These are phyloP conservation scores for Furcasterigmium furcatum DNA, from an alignment of 2,329 filamentous ascomycete species.

Conservation along the genomic window DNA sequence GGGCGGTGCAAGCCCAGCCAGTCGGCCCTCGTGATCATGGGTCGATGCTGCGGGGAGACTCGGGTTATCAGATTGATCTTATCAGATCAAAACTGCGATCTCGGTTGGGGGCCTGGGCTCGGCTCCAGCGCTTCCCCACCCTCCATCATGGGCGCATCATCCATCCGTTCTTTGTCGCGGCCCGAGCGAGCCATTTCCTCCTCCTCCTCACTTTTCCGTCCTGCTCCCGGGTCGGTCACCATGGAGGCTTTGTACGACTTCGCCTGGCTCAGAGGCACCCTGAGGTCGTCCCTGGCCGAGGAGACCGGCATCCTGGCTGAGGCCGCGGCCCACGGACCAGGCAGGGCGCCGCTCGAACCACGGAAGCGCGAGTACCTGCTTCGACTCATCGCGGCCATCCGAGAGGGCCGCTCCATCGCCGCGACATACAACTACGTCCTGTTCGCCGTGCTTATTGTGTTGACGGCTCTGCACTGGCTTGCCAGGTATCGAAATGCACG, in stretches of 20 bases:
- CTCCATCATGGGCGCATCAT: too few species aligned
- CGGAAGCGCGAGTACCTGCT: conserved; percentile 29
- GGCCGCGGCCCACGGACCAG: neutral
- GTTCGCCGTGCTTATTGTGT: conserved; percentile 19
- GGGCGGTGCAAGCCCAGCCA: too few species aligned
- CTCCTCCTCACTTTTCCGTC: neutral
- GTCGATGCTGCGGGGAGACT: too few species aligned
- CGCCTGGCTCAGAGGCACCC: neutral
- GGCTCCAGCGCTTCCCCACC: too few species aligned
- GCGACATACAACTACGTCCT: conserved; percentile 29
- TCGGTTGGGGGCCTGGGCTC: too few species aligned
- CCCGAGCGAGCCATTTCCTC: too few species aligned
- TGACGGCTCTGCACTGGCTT: conserved; percentile 22
- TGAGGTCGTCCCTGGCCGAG: neutral
- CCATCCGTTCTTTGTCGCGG: neutral
- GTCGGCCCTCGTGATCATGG: too few species aligned
- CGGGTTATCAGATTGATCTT: too few species aligned
- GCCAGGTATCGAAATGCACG: conserved; percentile 15
- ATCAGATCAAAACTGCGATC: too few species aligned
- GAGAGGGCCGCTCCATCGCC: conserved; percentile 26
- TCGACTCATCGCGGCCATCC: conserved; percentile 24
- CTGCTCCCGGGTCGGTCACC: neutral
- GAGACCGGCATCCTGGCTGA: neutral
- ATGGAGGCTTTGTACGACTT: neutral
- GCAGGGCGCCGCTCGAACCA: conserved; percentile 13